These are phyloP conservation scores for Colletotrichum musae DNA, from an alignment of 2,329 filamentous ascomycete genomes.

Conservation along the genomic window DNA sequence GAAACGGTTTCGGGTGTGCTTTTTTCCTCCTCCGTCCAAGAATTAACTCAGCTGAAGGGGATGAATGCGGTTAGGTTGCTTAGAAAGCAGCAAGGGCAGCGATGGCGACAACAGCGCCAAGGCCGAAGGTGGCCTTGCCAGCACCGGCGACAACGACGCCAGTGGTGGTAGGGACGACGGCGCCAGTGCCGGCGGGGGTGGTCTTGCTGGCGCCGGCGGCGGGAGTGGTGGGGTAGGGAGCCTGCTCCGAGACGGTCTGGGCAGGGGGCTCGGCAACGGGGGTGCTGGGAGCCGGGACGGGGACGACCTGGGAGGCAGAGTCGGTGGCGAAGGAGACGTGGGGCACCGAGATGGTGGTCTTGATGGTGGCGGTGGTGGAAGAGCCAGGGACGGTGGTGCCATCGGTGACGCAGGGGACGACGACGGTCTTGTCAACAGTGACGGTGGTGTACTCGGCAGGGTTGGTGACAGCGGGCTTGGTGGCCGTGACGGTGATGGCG, in stretches of 20 bases:
- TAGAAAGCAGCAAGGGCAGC: conserved; percentile 55
- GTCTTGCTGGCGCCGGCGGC: conserved; percentile 45
- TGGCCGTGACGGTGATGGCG: conserved; percentile 68
- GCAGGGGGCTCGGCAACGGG: conserved; percentile 43
- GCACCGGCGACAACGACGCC: conserved; percentile 54
- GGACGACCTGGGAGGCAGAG: conserved; percentile 51
- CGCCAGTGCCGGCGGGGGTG: conserved; percentile 51
- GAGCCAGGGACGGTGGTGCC: conserved; percentile 62
- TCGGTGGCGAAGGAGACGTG: conserved; percentile 64
- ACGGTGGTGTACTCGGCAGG: conserved; percentile 64
- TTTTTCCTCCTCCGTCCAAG: conserved; percentile 32
- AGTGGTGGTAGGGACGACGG: conserved; percentile 53
- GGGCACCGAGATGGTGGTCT: conserved; percentile 68
- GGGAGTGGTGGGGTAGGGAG: conserved; percentile 44
- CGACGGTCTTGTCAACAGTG: conserved; percentile 62
- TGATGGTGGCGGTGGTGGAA: conserved; percentile 63
- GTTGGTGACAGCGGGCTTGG: conserved; percentile 64
- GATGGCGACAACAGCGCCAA: conserved; percentile 63
- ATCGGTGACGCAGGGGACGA: conserved; percentile 65
- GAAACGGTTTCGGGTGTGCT: conserved; percentile 43
- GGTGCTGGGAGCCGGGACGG: conserved; percentile 57
- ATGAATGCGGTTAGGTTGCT: conserved; percentile 21
- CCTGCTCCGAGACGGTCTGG: conserved; percentile 43
- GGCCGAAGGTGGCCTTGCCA: conserved; percentile 57
- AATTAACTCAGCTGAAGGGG: conserved; percentile 19